phyloP scores from a whole-genome alignment of 1,284 basidiomycete genomes.

The Malassezia japonica region DNA sequence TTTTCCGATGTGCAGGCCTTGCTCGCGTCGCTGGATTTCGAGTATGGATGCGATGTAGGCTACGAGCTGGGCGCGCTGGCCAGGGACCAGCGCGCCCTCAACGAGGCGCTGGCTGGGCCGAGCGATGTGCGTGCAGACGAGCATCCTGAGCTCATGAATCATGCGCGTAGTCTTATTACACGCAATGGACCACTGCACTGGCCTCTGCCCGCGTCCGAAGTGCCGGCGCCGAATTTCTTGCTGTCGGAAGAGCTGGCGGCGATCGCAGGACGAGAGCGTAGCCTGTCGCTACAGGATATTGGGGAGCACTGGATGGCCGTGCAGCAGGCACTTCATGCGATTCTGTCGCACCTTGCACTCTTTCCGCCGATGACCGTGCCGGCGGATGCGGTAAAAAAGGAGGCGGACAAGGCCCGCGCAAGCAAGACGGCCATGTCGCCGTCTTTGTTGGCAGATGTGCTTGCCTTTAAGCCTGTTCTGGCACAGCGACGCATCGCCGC shows the following conservation, averaged over 20 bases:
- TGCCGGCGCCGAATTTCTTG: conserved; percentile 3
- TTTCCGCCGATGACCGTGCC: not conserved
- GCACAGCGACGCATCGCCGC: not conserved
- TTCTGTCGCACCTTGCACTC: not conserved
- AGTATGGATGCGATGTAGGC: conserved; percentile 1
- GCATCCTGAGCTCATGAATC: no score
- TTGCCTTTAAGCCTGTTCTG: not conserved
- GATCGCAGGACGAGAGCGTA: not conserved
- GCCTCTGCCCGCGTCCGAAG: conserved; percentile 5
- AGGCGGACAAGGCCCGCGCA: not conserved
- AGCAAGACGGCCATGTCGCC: not conserved
- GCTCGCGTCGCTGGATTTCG: conserved; percentile 1
- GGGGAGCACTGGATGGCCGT: conserved; percentile 8
- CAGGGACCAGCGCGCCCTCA: not conserved
- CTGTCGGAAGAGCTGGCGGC: conserved; percentile 13
- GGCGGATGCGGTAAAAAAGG: not conserved
- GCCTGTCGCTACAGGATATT: not conserved
- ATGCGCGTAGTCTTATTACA: not conserved
- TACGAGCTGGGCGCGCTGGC: not conserved
- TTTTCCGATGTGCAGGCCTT: not conserved
- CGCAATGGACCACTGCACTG: conserved; percentile 5
- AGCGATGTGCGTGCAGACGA: no score
- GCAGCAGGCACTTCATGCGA: not conserved
- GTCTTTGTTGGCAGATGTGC: not conserved
- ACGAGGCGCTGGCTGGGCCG: not conserved